Percentiles rank a stretch among this genome's conserved stretches.
Evolutionary conservation across 495 filamentous ascomycete genomes (phyloP).

Genomic region (Penicillium macrosclerotiorum): DNA sequence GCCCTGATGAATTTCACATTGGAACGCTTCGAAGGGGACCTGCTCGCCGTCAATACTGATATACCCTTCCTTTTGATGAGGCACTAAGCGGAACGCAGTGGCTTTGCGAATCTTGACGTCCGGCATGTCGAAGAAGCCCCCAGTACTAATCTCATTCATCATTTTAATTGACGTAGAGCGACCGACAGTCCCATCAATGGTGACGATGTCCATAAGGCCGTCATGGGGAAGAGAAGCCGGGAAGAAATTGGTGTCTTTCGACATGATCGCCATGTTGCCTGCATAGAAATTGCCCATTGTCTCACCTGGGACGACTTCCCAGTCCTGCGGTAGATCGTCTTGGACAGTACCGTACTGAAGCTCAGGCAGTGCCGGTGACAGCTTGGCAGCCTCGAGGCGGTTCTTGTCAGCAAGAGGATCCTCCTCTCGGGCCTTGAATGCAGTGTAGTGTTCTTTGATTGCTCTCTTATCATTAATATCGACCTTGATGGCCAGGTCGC

Average conservation of each 20-base stretch:
- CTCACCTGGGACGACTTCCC: conserved; percentile 68
- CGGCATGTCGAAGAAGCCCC: conserved; percentile 72
- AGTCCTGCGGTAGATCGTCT: conserved; percentile 71
- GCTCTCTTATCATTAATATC: conserved; percentile 72
- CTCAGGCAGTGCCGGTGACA: conserved; percentile 59
- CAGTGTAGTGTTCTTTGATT: conserved; percentile 71
- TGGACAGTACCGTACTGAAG: conserved; percentile 76
- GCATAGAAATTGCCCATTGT: conserved; percentile 90
- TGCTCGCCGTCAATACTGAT: conserved; percentile 94
- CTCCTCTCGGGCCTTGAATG: conserved; percentile 40
- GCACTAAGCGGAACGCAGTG: conserved; percentile 76
- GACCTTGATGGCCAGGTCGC: conserved; percentile 80
- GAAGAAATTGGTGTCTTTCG: conserved; percentile 85
- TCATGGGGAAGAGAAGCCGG: conserved; percentile 79
- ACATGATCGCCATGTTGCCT: conserved; percentile 94
- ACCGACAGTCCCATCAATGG: conserved; percentile 71
- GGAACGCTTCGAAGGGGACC: conserved; percentile 81
- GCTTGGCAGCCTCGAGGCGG: conserved; percentile 22
- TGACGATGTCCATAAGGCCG: conserved; percentile 81
- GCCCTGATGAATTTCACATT: conserved; percentile 83
- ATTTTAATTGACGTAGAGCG: conserved; percentile 61
- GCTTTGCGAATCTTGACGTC: conserved; percentile 81
- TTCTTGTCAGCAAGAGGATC: conserved; percentile 17
- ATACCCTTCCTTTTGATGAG: conserved; percentile 67
- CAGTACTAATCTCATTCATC: conserved; percentile 66